A percentile compares a stretch with the other conserved stretches of the same genome.
Evolutionary conservation across 208 protist species (phyloP).

Genomic region (Crithidia bombi): DNA sequence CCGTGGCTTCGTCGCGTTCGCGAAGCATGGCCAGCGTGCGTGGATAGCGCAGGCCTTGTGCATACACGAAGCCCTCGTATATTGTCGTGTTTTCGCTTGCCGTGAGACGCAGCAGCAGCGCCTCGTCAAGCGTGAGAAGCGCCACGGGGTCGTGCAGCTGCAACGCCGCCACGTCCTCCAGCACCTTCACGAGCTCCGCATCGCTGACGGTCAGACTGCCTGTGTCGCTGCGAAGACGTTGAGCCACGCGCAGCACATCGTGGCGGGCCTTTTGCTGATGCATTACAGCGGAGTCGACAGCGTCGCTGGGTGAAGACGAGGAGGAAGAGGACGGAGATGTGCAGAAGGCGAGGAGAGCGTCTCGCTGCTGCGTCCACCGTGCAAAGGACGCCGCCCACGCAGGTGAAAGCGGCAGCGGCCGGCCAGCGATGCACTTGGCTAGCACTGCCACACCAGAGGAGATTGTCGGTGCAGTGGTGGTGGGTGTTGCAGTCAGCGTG

Average conservation of each 20-base stretch:
- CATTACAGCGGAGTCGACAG: background rate
- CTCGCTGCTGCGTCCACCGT: slow-evolving; percentile 22
- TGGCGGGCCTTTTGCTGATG: slow-evolving; percentile 1
- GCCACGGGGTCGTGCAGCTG: slow-evolving; percentile 32
- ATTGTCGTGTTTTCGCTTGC: background rate
- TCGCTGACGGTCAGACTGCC: slow-evolving; percentile 13
- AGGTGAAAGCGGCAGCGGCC: slow-evolving; percentile 20
- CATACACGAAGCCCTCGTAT: slow-evolving; percentile 30
- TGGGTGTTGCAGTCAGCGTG: background rate
- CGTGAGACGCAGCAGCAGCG: slow-evolving; percentile 1
- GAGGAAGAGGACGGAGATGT: background rate
- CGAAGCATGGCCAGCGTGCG: slow-evolving; percentile 17
- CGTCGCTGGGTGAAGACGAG: background rate
- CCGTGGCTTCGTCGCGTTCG: background rate
- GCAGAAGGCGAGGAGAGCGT: slow-evolving; percentile 3
- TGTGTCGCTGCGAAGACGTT: slow-evolving; percentile 14
- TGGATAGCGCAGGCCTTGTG: slow-evolving; percentile 20
- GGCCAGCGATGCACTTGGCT: slow-evolving; percentile 18
- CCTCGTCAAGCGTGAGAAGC: slow-evolving; percentile 17
- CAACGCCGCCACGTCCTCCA: slow-evolving; percentile 29
- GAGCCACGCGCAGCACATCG: slow-evolving; percentile 16
- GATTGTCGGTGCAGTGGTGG: background rate
- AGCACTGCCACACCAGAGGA: slow-evolving; percentile 13
- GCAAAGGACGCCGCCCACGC: slow-evolving; percentile 13
- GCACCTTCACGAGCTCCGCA: slow-evolving; percentile 6